Evolutionary conservation across 2,329 filamentous ascomycete genomes (phyloP).

Genomic region (Hymenotorrendiella dingleyae): DNA sequence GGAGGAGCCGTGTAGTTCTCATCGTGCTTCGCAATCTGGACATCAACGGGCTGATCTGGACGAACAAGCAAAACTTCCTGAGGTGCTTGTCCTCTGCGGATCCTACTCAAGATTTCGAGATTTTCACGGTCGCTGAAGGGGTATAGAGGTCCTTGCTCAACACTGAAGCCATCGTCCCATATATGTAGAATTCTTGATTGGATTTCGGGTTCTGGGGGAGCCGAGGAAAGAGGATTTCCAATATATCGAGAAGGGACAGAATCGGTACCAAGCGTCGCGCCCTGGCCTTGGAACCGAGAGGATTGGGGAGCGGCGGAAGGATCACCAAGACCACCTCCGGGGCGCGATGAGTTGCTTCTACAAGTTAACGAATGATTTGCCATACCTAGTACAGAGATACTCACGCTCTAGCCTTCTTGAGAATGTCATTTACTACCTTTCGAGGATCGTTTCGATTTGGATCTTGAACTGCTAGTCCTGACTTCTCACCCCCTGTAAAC

Average conservation of each 20-base stretch:
- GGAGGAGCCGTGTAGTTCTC: slow-evolving; percentile 70
- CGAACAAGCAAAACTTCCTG: slow-evolving; percentile 72
- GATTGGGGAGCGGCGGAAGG: slow-evolving; percentile 43
- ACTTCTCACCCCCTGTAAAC: slow-evolving; percentile 83
- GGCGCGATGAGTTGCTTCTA: too few species aligned
- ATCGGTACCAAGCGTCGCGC: slow-evolving; percentile 73
- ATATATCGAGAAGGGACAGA: slow-evolving; percentile 64
- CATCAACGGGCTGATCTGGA: slow-evolving; percentile 69
- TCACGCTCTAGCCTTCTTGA: slow-evolving; percentile 58
- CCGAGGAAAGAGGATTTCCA: slow-evolving; percentile 49
- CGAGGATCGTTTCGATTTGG: slow-evolving; percentile 47
- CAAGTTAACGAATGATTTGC: too few species aligned
- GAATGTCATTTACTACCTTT: slow-evolving; percentile 56
- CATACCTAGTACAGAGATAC: too few species aligned
- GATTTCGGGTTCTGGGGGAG: slow-evolving; percentile 27
- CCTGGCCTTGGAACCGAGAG: slow-evolving; percentile 60
- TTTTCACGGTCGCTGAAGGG: slow-evolving; percentile 76
- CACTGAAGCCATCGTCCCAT: slow-evolving; percentile 79
- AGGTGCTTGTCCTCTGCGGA: slow-evolving; percentile 69
- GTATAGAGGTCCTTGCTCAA: slow-evolving; percentile 73
- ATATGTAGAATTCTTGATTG: slow-evolving; percentile 69
- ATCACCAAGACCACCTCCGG: slow-evolving; percentile 43
- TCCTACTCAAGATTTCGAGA: slow-evolving; percentile 65
- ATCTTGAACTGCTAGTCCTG: slow-evolving; percentile 62
- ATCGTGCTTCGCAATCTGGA: slow-evolving; percentile 66